Evolutionary conservation across 768 basidiomycete genomes (phyloP).

Genomic region (Tulasnella sp.): DNA sequence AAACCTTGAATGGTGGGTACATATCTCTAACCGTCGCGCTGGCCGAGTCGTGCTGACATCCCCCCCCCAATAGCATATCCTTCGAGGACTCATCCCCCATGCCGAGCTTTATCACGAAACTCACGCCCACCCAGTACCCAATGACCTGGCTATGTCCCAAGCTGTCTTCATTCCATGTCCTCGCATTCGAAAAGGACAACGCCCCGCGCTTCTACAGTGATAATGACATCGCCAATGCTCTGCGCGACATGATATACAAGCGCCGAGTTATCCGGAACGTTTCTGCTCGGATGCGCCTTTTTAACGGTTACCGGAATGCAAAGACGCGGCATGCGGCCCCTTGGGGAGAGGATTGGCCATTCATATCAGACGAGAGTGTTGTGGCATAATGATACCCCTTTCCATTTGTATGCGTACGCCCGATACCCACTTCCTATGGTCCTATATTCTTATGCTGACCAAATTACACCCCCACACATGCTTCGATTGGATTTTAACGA

Average conservation of each 20-base stretch:
- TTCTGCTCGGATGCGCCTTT: background rate
- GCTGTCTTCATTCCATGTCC: background rate
- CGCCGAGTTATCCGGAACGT: background rate
- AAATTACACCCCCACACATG: too few relatives aligned
- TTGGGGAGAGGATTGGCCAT: background rate
- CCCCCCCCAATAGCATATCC: background rate
- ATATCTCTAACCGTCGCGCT: background rate
- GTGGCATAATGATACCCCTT: too few relatives aligned
- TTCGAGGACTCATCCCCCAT: constrained; percentile 1
- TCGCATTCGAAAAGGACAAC: background rate
- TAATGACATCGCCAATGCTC: background rate
- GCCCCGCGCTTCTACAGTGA: background rate
- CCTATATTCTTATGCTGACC: too few relatives aligned
- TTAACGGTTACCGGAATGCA: background rate
- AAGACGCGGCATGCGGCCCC: background rate
- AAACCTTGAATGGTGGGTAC: background rate
- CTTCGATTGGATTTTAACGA: too few relatives aligned
- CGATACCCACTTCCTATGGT: too few relatives aligned
- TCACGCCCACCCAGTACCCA: background rate
- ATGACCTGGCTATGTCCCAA: background rate
- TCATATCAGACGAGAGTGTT: background rate
- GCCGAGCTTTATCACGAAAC: background rate
- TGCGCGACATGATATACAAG: background rate
- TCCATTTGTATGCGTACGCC: too few relatives aligned
- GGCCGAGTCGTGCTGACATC: background rate